phyloP scores from a whole-genome alignment of 2,329 filamentous ascomycete genomes.

The Botryotinia globosa region DNA sequence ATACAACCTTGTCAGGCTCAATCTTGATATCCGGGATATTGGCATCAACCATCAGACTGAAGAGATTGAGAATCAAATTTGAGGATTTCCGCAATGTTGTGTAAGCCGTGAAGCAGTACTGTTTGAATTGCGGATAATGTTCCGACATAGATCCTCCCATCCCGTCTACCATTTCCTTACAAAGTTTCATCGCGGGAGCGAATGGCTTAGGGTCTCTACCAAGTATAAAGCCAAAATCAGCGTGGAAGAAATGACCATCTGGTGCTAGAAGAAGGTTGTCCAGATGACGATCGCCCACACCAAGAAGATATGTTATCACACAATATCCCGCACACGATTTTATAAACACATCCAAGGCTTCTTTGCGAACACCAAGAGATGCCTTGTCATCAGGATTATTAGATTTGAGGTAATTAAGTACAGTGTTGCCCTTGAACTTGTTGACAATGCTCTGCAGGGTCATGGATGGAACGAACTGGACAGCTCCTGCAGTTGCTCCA shows the following conservation, averaged over 20 bases:
- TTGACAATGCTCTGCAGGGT: constrained; percentile 78
- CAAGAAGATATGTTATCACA: constrained; percentile 96
- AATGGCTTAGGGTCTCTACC: constrained; percentile 97
- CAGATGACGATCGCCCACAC: constrained; percentile 91
- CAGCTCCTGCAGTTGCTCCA: constrained; percentile 81
- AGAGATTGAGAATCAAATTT: constrained; percentile 90
- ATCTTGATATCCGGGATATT: constrained; percentile 94
- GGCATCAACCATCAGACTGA: constrained; percentile 94
- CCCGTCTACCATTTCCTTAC: constrained; percentile 96
- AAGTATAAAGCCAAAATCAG: constrained; percentile 97
- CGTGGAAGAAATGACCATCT: constrained; percentile 94
- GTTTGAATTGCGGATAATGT: constrained; percentile 85
- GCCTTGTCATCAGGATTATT: constrained; percentile 85
- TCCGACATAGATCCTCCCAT: constrained; percentile 85
- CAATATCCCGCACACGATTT: constrained; percentile 97
- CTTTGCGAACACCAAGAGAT: constrained; percentile 82
- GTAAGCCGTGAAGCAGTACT: constrained; percentile 95
- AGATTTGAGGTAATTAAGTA: constrained; percentile 78
- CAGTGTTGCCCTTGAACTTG: constrained; percentile 72
- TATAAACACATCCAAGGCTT: constrained; percentile 91
- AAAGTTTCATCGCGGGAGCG: constrained; percentile 93
- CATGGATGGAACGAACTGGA: constrained; percentile 88
- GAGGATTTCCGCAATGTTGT: constrained; percentile 85
- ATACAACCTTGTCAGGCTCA: constrained; percentile 87
- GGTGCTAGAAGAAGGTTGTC: constrained; percentile 92